Base-by-base conservation (phyloP, 495 filamentous ascomycete genomes). In the Xanthoparmelia taractica region DNA sequence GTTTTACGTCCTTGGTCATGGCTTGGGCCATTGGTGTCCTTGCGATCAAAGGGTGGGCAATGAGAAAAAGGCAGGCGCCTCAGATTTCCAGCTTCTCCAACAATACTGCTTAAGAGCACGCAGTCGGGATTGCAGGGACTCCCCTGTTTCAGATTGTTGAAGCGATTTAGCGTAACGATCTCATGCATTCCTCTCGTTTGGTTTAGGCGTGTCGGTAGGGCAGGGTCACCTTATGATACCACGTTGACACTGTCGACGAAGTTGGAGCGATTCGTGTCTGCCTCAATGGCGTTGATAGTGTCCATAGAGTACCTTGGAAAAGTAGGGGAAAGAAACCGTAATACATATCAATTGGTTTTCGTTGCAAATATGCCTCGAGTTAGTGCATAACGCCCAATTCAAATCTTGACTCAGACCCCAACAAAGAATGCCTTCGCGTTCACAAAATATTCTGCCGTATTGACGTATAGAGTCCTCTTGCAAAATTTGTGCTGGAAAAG, bases 41-140 rank as follows among this genome's bases (percentile, higher is more conserved):
- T 57, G 85, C 93, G n/a, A 73, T 97, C 68, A 96, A 96, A 74
- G 93, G 91, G 23, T 96, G 90, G 91, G 90, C 91, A 2, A 73
- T 85, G 20, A 29, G 59, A 57, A 57, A 58, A 3, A 63, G 40
- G 31, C 55, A 41, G 20, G 40, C 41, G 27, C 27, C 8, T 13
- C 48, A 31, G 13, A 52, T 18, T 4, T 5, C 48, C 48, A 17
- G 48, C 48, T 29, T 4, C 13, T 57, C 61, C 17, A 45, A 7
- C n/a, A 31, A 29, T 33, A 40, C 2, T 29, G 8, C 23, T 20
- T 43, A 43, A 43, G 27, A 33, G 38, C 40, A n/a, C 29, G n/a
- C 23, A 8, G 12, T 38, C 38, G 31, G n/a, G 29, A 20, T 27
- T 27, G 38, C 34, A 40, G 17, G 59, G 45, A 34, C n/a, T 54